These are phyloP conservation scores for Hemileccinum hortonii DNA, from an alignment of 1,284 basidiomycete species.

Conservation along the genomic window DNA sequence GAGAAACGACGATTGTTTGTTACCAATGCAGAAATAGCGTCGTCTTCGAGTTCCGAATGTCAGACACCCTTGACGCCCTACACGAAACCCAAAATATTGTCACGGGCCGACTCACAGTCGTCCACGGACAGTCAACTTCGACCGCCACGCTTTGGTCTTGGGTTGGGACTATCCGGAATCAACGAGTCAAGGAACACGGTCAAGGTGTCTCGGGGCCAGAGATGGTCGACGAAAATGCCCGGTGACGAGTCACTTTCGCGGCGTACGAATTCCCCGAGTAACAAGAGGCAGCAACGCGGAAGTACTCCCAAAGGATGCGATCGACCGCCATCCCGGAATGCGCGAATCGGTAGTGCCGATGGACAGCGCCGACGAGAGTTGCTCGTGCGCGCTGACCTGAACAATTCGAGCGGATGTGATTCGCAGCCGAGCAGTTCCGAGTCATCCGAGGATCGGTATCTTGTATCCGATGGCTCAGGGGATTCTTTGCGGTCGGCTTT, in stretches of 20 bases:
- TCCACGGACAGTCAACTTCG: slow-evolving; percentile 25
- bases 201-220: slow-evolving; percentile 12
- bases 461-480: slow-evolving; percentile 19
- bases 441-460: slow-evolving; percentile 10
- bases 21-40: slow-evolving; percentile 49
- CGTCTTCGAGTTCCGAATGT: slow-evolving; percentile 46
- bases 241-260: slow-evolving; percentile 7
- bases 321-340: slow-evolving; percentile 8
- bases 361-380: slow-evolving; percentile 21
- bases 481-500: slow-evolving; percentile 22
- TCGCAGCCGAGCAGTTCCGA: slow-evolving; percentile 22
- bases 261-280: slow-evolving; percentile 3
- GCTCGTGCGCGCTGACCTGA: slow-evolving; percentile 4
- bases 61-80: slow-evolving; percentile 22
- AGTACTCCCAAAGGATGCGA: slow-evolving; percentile 11
- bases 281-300: slow-evolving; percentile 12
- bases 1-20: slow-evolving; percentile 47
- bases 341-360: slow-evolving; percentile 8
- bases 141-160: slow-evolving; percentile 31
- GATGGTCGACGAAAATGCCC: slow-evolving; percentile 13
- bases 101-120: slow-evolving; percentile 20
- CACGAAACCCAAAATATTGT: slow-evolving; percentile 17
- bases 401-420: slow-evolving; percentile 23
- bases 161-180: slow-evolving; percentile 25
- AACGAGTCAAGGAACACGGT: slow-evolving; percentile 11